phyloP scores from a whole-genome alignment of 2,329 filamentous ascomycete species.

The Claviceps sp. region DNA sequence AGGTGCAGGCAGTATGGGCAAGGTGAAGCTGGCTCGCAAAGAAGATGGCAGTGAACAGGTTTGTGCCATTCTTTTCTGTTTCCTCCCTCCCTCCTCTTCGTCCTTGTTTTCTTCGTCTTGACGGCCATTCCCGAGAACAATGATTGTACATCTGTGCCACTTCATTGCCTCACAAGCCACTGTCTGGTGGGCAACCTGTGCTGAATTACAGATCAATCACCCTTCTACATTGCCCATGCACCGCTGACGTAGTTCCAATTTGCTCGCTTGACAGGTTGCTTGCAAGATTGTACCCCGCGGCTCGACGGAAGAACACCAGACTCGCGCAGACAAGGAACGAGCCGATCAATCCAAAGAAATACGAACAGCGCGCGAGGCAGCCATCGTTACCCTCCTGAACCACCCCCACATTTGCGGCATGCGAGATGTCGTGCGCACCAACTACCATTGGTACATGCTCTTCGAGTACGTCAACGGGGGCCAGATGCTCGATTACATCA shows the following conservation, averaged over 20 bases:
- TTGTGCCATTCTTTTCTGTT: conserved; percentile 16
- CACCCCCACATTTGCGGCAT: conserved; percentile 95
- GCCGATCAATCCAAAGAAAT: conserved; percentile 96
- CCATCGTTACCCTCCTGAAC: conserved; percentile 85
- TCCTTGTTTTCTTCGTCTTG: not conserved
- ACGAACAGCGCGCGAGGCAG: conserved; percentile 84
- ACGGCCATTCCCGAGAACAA: not conserved
- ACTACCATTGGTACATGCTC: conserved; percentile 99
- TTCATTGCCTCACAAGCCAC: not conserved
- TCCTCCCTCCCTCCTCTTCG: not conserved
- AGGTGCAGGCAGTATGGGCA: conserved; percentile 95
- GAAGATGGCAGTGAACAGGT: conserved; percentile 85
- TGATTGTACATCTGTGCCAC: not conserved
- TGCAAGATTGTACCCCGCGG: conserved; percentile 94
- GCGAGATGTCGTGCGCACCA: conserved; percentile 87
- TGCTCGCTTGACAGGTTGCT: conserved; percentile 45
- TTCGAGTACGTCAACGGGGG: conserved; percentile 98
- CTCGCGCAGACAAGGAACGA: conserved; percentile 62
- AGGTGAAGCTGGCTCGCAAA: conserved; percentile 91
- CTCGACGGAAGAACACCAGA: conserved; percentile 70
- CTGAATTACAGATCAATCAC: not conserved
- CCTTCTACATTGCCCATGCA: not conserved
- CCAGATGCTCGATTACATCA: conserved; percentile 99
- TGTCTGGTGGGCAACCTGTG: not conserved
- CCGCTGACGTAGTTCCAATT: not conserved